Evolutionary conservation across 2,329 filamentous ascomycete genomes (phyloP).

Genomic region (Tolypocladium capitatum): DNA sequence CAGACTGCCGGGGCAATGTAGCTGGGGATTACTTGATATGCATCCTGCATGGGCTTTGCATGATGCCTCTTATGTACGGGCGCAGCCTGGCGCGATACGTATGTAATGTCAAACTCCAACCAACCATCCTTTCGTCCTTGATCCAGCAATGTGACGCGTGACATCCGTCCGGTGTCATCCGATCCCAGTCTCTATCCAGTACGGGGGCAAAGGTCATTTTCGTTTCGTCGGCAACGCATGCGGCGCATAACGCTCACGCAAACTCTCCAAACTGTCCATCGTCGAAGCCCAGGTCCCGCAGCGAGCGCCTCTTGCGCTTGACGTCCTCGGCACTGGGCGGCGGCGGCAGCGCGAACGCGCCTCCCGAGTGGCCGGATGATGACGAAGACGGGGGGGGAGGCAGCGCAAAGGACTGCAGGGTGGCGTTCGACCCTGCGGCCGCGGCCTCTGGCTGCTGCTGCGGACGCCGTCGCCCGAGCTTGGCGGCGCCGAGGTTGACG

Average conservation of each 20-base stretch:
- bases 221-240: background rate
- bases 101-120: background rate
- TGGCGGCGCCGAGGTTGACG: constrained; percentile 53
- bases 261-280: constrained; percentile 86
- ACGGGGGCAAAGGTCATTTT: background rate
- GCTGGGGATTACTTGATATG: background rate
- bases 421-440: constrained; percentile 8
- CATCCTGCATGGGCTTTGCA: background rate
- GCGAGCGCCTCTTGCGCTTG: constrained; percentile 44
- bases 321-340: constrained; percentile 50
- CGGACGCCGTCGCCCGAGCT: constrained; percentile 35
- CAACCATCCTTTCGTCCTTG: background rate
- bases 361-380: constrained; percentile 16
- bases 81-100: background rate
- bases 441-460: constrained; percentile 12
- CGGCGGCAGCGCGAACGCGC: constrained; percentile 45
- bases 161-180: background rate
- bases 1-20: too few species aligned
- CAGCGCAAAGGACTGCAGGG: constrained; percentile 52
- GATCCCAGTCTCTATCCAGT: background rate
- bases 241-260: constrained; percentile 24
- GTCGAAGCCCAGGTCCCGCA: constrained; percentile 64
- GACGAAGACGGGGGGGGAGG: constrained; percentile 47
- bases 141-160: background rate
- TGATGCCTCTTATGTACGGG: background rate